Evolutionary conservation across 192 early-diverging fungal species (phyloP), one percentile per base, ranked within the genome.

Genomic region (Linnemannia elongata): DNA sequence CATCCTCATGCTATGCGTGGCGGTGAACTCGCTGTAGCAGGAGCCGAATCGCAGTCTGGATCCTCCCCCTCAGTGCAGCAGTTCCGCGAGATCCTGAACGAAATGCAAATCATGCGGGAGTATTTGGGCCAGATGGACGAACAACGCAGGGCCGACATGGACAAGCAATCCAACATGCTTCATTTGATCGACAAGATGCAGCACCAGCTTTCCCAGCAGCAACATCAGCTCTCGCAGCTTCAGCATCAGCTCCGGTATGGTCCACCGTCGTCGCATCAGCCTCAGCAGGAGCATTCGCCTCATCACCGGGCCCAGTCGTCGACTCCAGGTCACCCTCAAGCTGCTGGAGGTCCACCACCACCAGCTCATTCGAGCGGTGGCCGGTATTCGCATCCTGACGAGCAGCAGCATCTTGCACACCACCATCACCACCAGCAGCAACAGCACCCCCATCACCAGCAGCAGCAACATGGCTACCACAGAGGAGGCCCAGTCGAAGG

Each of bases 211-310:
- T 80, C 81, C 12, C 79, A 77, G 17, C 85, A 87, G 33, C 85
- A 87, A 45, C 79, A 87, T 20, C 79, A 81, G 68, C 72, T 87
- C n/a, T 69, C 69, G 18, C 75, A 81, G 12, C 52, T 87, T 54
- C 85, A 87, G 24, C 63, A 78, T 20, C 85, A 87, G 38, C 76
- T 87, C 33, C 77, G 83, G n/a, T 79, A 80, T 42, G 82, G 82
- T 3, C 49, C 57, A n/a, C 9, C 35, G 13, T 33, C 55, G n/a
- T 17, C 20, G 39, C 47, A 71, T 18, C 73, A 54, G 15, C 42
- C 75, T 41, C 47, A 71, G 35, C 82, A 78, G 27, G 49, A 57
- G 17, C 54, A 36, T 27, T 57, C 39, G 44, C 60, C 35, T 49
- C 72, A 24, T 69, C 77, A 54, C 54, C 80, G 63, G 75, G 63